Evolutionary conservation across 2,329 filamentous ascomycete genomes (phyloP), one percentile per base, ranked within the genome.

Genomic region (Penicillium janthinellum): DNA sequence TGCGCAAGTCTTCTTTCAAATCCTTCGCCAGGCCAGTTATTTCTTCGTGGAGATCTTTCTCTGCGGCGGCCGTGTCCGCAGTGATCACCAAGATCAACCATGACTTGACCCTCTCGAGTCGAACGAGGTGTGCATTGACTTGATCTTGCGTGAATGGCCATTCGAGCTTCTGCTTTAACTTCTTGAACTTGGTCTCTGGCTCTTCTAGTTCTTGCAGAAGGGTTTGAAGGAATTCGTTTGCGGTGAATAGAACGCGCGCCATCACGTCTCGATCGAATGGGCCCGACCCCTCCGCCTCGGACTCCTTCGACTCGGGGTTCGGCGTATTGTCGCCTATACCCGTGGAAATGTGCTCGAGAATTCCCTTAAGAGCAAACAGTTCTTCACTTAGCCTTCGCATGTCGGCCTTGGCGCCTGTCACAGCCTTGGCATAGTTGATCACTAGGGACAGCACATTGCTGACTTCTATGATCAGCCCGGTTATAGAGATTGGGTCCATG

Each of bases 81-180:
- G 53, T 66, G n/a, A 67, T 59, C 28, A 67, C 65, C 39, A 67
- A 54, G 22, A 66, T 65, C 53, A 67, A 59, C 65, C 65, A 67
- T 4, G 65, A 66, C 35, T 67, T 67, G 31, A 67, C 64, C 35
- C 65, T 56, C 55, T 66, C 65, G 17, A 67, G 47, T 12, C 53
- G 50, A 17, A 41, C 25, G 12, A 67, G 60, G 37, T 67, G 62
- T 8, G 28, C 59, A 37, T 49, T 62, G 41, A 62, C 28, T 47
- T 65, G 56, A 14, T 60, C 56, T n/a, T 66, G 57, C 1, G 64
- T 63, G 38, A 67, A 66, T 0, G 64, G 64, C 62, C 65, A 67
- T 56, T 65, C 56, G 3, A 67, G 48, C 31, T 63, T 59, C 42
- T 66, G 64, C 49, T 66, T 67, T 5, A 66, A 42, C 6, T 55